Percentiles rank a stretch among this genome's conserved stretches.
Conservation (phyloP, 345 rosid species). For the Anastatica hierochuntica region DNA sequence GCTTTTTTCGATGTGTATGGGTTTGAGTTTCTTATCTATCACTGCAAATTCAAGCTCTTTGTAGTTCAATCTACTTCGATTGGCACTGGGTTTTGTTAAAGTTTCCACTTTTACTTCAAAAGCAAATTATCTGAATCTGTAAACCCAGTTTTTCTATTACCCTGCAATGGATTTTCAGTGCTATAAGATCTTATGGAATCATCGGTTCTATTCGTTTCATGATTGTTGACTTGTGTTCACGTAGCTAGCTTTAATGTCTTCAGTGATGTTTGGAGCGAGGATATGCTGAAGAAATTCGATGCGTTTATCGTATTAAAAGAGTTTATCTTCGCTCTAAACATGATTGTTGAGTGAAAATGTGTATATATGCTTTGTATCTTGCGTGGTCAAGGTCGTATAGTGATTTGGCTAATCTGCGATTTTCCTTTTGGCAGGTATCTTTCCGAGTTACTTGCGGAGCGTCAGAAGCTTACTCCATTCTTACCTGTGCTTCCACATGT, state of each 20-base stretch:
- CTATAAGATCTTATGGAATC: constrained; percentile 1
- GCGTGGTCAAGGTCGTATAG: background rate
- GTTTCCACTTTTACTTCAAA: background rate
- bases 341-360: background rate
- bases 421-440: constrained; percentile 51
- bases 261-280: too few relatives aligned
- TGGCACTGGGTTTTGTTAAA: background rate
- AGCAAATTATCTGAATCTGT: background rate
- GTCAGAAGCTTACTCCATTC: constrained; percentile 65
- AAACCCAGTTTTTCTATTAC: background rate
- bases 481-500: constrained; percentile 60
- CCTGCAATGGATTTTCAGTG: too few relatives aligned
- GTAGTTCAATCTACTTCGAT: background rate
- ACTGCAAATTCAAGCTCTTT: constrained; percentile 6
- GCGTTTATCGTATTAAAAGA: too few relatives aligned
- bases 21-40: background rate
- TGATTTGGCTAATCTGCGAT: background rate
- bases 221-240: constrained; percentile 4
- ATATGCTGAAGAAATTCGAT: too few relatives aligned
- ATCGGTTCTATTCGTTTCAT: background rate
- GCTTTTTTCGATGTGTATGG: background rate
- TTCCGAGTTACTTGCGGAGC: constrained; percentile 68
- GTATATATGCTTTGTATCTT: constrained; percentile 5
- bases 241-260: background rate
- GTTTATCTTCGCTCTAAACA: too few relatives aligned